These are phyloP conservation scores for Pisolithus microcarpus DNA, from an alignment of 768 basidiomycete species.

Conservation along the genomic window DNA sequence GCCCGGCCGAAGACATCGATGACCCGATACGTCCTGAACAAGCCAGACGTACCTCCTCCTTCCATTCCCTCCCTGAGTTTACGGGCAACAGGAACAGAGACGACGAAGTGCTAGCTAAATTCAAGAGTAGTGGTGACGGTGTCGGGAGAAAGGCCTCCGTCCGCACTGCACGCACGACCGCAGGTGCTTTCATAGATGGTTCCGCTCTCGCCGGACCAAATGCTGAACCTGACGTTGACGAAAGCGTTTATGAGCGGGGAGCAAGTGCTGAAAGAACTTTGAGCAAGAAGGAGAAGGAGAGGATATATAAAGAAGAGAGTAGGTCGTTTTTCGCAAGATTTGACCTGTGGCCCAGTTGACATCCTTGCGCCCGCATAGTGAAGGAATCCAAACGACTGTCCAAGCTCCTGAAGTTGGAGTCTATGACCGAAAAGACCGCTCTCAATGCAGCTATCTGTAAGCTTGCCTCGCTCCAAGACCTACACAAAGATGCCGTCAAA, in stretches of 20 bases:
- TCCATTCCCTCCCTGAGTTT: constrained; percentile 19
- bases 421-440: constrained; percentile 57
- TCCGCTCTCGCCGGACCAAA: constrained; percentile 46
- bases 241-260: constrained; percentile 34
- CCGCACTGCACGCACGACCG: constrained; percentile 14
- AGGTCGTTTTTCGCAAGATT: constrained; percentile 10
- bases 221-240: constrained; percentile 35
- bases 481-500: constrained; percentile 63
- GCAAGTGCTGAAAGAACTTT: constrained; percentile 42
- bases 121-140: neutral
- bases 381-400: constrained; percentile 55
- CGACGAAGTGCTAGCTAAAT: neutral
- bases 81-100: constrained; percentile 2
- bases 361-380: constrained; percentile 27
- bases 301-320: constrained; percentile 50
- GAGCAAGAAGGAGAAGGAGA: constrained; percentile 43
- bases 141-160: constrained; percentile 17
- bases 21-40: neutral
- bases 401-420: constrained; percentile 66
- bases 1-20: neutral
- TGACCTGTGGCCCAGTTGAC: neutral
- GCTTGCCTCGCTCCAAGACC: constrained; percentile 56
- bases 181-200: constrained; percentile 43
- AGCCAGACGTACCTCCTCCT: constrained; percentile 9
- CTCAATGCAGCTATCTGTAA: constrained; percentile 56